Percentiles rank a stretch among this genome's conserved stretches.
These are phyloP conservation scores for Hypomontagnella submonticulosa DNA, from an alignment of 495 filamentous ascomycete species.

Conservation along the genomic window DNA sequence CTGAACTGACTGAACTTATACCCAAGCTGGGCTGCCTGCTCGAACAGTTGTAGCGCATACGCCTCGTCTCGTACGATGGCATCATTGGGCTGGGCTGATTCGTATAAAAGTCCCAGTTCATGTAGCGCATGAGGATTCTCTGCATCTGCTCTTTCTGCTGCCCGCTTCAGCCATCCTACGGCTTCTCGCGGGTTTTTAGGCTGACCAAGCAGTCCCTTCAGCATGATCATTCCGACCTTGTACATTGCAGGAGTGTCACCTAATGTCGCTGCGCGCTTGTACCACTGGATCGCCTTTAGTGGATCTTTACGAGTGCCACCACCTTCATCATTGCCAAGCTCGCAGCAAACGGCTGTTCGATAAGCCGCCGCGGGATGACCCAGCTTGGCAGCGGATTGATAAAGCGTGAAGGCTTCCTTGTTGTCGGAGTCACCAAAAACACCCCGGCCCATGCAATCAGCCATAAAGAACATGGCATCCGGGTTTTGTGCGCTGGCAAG, in stretches of 20 bases:
- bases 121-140: slow-evolving; percentile 97
- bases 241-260: slow-evolving; percentile 96
- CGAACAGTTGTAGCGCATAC: slow-evolving; percentile 82
- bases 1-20: slow-evolving; percentile 97
- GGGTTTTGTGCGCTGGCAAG: slow-evolving; percentile 71
- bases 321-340: slow-evolving; percentile 93
- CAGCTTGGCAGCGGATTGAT: slow-evolving; percentile 91
- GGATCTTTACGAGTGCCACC: slow-evolving; percentile 92
- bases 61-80: slow-evolving; percentile 80
- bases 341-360: slow-evolving; percentile 95
- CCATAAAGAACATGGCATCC: slow-evolving; percentile 94
- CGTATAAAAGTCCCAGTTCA: slow-evolving; percentile 88
- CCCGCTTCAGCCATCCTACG: slow-evolving; percentile 89
- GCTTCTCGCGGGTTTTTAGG: slow-evolving; percentile 85
- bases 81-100: slow-evolving; percentile 72
- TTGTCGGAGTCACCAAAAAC: slow-evolving; percentile 74
- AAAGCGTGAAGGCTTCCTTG: slow-evolving; percentile 90
- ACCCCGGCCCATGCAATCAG: slow-evolving; percentile 88
- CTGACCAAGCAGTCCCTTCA: slow-evolving; percentile 95
- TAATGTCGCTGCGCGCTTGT: slow-evolving; percentile 87
- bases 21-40: slow-evolving; percentile 86
- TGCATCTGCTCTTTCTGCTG: slow-evolving; percentile 85
- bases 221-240: slow-evolving; percentile 94
- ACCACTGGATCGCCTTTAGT: slow-evolving; percentile 96
- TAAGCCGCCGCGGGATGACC: slow-evolving; percentile 90